Evolutionary conservation across 2,329 filamentous ascomycete genomes (phyloP).

Genomic region (Aspergillus sp.): DNA sequence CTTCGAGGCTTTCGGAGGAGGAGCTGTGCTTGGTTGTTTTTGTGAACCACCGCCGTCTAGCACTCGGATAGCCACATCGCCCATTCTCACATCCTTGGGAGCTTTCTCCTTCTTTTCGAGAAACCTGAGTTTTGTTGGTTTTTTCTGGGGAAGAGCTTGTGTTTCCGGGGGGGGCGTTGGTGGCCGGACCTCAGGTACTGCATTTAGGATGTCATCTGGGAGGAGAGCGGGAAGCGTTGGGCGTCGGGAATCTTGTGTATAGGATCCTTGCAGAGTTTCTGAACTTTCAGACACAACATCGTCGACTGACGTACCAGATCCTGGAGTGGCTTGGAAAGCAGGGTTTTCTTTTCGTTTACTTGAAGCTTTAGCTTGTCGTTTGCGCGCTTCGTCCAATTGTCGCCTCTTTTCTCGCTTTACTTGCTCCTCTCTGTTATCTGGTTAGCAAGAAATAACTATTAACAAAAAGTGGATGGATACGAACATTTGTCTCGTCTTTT

Average conservation of each 20-base stretch:
- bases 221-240: slow-evolving; percentile 50
- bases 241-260: slow-evolving; percentile 35
- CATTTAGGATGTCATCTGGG: slow-evolving; percentile 52
- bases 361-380: slow-evolving; percentile 37
- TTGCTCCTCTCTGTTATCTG: slow-evolving; percentile 35
- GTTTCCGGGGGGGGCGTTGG: slow-evolving; percentile 46
- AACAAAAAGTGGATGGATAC: slow-evolving; percentile 12
- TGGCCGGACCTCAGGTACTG: slow-evolving; percentile 44
- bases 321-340: background rate
- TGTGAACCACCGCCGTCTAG: slow-evolving; percentile 37
- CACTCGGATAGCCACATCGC: slow-evolving; percentile 51
- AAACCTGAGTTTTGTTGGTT: slow-evolving; percentile 49
- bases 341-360: slow-evolving; percentile 29
- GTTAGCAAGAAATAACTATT: slow-evolving; percentile 20
- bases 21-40: slow-evolving; percentile 38
- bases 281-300: slow-evolving; percentile 43
- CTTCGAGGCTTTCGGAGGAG: slow-evolving; percentile 49
- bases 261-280: slow-evolving; percentile 40
- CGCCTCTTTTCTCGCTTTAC: slow-evolving; percentile 40
- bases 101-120: slow-evolving; percentile 49
- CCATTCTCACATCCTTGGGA: slow-evolving; percentile 51
- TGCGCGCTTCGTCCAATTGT: slow-evolving; percentile 40
- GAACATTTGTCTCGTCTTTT: slow-evolving; percentile 38
- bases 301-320: slow-evolving; percentile 21
- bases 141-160: slow-evolving; percentile 21